Base-by-base conservation (phyloP, 2,329 filamentous ascomycete genomes). In the Paecilomyces dactylethromorphus region DNA sequence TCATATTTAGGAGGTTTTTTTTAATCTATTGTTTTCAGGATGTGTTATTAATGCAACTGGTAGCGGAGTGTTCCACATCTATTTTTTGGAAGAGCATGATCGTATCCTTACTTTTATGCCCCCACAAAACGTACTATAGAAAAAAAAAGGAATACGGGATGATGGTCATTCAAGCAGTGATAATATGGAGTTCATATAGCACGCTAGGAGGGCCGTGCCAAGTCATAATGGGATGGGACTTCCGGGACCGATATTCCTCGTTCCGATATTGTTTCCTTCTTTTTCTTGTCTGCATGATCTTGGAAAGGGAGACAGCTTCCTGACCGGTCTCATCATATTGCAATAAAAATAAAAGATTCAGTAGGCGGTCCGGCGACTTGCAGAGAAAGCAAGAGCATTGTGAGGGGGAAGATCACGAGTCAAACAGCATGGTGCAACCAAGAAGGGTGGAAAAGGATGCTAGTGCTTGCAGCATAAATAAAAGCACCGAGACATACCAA, bases 391-490 rank as follows among this genome's bases (percentile, higher is more conserved):
- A 45, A 45, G 39, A 45, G 10, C 39, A 45, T n/a, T 45, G 15
- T 8, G n/a, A 45, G 7, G 15, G n/a, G 35, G 35, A 39, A 45
- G 18, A 29, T 29, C 7, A 18, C n/a, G 18, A 45, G 39, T 45
- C 39, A 45, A 45, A 45, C 13, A 18, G n/a, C 39, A 18, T n/a
- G 4, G 39, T 45, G 18, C 39, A 45, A 45, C 39, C 39, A 45
- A 45, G 39, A 45, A 45, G 39, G n/a, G 39, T 8, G 18, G 39
- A n/a, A 21, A 31, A 52, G 39, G 39, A 45, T 45, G n/a, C 39
- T 39, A 45, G 39, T 45, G n/a, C 15, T 45, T 60, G 60, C 45
- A 51, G 26, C 54, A 31, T 55, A 18, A 39, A 39, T 10, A 24
- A 53, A n/a, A 18, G n/a, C 39, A 45, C 39, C 39, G 39, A 45